phyloP scores from a whole-genome alignment of 2,329 filamentous ascomycete species.

The Nigrospora sphaerica region DNA sequence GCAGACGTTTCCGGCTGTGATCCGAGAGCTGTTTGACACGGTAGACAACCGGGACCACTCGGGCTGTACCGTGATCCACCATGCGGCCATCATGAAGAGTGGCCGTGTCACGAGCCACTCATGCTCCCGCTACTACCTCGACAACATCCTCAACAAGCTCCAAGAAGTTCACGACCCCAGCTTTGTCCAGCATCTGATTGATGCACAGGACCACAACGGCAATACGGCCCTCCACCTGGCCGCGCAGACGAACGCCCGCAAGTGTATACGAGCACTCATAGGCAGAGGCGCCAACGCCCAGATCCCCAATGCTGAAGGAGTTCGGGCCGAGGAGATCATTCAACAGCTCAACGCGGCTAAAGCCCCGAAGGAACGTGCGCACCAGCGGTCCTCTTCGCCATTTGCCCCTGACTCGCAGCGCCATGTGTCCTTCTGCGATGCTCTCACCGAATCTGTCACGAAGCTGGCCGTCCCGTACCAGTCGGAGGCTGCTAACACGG shows the following conservation, averaged over 20 bases:
- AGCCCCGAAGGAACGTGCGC: constrained; percentile 54
- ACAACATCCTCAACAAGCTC: constrained; percentile 82
- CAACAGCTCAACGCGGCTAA: constrained; percentile 64
- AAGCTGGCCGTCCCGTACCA: constrained; percentile 38
- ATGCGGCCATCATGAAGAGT: constrained; percentile 82
- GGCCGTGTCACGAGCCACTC: constrained; percentile 76
- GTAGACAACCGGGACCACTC: constrained; percentile 73
- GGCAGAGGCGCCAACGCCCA: constrained; percentile 77
- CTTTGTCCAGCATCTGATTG: constrained; percentile 71
- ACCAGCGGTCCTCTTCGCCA: constrained; percentile 69
- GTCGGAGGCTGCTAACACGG: constrained; percentile 60
- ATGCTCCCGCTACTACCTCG: constrained; percentile 87
- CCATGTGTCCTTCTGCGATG: constrained; percentile 46
- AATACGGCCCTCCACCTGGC: constrained; percentile 76
- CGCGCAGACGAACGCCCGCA: constrained; percentile 78
- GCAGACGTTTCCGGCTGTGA: constrained; percentile 77
- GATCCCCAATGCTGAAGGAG: constrained; percentile 72
- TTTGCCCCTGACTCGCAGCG: constrained; percentile 57
- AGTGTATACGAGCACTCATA: constrained; percentile 75
- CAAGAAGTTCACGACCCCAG: constrained; percentile 69
- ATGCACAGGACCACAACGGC: constrained; percentile 76
- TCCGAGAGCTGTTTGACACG: constrained; percentile 77
- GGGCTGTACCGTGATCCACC: constrained; percentile 86
- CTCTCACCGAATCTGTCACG: constrained; percentile 33
- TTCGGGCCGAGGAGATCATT: constrained; percentile 81